Evolutionary conservation across 352 stramenopile genomes (phyloP).

Genomic region (Vaucheria bursata): DNA sequence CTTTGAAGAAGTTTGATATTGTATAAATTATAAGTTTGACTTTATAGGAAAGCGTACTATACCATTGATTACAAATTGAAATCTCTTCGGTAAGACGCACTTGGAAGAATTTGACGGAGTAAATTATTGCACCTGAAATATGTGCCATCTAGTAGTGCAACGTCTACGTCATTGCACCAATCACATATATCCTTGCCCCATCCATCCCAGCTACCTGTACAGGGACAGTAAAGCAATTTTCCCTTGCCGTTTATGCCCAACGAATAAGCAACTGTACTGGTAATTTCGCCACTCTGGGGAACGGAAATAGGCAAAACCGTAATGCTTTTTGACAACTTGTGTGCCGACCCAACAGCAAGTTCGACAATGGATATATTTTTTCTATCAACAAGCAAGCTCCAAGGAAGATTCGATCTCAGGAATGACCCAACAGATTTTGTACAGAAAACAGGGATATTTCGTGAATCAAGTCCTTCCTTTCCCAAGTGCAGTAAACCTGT

Average conservation of each 20-base stretch:
- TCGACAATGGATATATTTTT: slow-evolving; percentile 34
- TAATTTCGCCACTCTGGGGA: slow-evolving; percentile 15
- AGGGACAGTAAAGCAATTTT: slow-evolving; percentile 32
- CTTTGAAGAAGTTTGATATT: too few species aligned
- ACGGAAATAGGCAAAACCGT: slow-evolving; percentile 24
- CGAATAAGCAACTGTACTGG: slow-evolving; percentile 28
- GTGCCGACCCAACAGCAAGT: background rate
- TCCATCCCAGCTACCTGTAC: slow-evolving; percentile 25
- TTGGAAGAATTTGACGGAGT: too few species aligned
- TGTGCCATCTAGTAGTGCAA: slow-evolving; percentile 28
- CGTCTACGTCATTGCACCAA: slow-evolving; percentile 35
- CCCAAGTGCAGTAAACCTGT: slow-evolving; percentile 34
- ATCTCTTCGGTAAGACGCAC: too few species aligned
- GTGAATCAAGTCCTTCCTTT: slow-evolving; percentile 25
- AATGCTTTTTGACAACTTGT: slow-evolving; percentile 10
- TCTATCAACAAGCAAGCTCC: slow-evolving; percentile 19
- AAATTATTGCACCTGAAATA: slow-evolving; percentile 17
- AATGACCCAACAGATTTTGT: slow-evolving; percentile 12
- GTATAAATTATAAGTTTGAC: too few species aligned
- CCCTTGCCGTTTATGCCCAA: background rate
- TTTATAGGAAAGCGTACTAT: too few species aligned
- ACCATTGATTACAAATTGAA: too few species aligned
- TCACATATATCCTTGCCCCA: slow-evolving; percentile 21
- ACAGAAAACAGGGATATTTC: slow-evolving; percentile 21
- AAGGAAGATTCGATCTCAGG: slow-evolving; percentile 27